phyloP scores from a whole-genome alignment of 2,329 filamentous ascomycete species.

The Passalora sequoiae region DNA sequence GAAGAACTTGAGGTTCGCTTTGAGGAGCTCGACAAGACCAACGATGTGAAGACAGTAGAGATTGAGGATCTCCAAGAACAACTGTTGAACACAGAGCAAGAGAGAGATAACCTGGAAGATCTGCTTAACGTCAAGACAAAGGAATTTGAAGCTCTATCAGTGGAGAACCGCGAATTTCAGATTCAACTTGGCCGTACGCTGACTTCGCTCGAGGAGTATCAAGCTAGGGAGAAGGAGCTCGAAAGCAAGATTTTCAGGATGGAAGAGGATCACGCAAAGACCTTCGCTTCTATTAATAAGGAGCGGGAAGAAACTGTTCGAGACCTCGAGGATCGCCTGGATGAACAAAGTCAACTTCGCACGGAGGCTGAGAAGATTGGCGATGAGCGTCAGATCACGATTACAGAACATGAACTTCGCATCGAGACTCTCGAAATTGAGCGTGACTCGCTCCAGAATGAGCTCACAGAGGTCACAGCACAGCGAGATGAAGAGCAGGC shows the following conservation, averaged over 20 bases:
- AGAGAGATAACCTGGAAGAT: slow-evolving; percentile 24
- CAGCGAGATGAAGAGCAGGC: slow-evolving; percentile 34
- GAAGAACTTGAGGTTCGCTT: slow-evolving; percentile 36
- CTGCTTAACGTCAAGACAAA: slow-evolving; percentile 24
- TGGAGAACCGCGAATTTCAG: slow-evolving; percentile 34
- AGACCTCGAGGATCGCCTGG: slow-evolving; percentile 36
- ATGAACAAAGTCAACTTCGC: slow-evolving; percentile 35
- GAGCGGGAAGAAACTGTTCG: slow-evolving; percentile 36
- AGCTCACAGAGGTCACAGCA: slow-evolving; percentile 33
- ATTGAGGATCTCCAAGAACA: slow-evolving; percentile 37
- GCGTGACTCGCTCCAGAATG: slow-evolving; percentile 31
- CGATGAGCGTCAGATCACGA: slow-evolving; percentile 36
- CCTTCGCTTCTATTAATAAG: slow-evolving; percentile 37
- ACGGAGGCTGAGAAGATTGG: slow-evolving; percentile 37
- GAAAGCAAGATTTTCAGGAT: slow-evolving; percentile 36
- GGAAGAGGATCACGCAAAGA: slow-evolving; percentile 37
- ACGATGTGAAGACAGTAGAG: slow-evolving; percentile 36
- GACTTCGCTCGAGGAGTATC: slow-evolving; percentile 37
- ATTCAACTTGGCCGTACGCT: slow-evolving; percentile 35
- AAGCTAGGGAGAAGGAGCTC: slow-evolving; percentile 36
- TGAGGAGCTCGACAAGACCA: slow-evolving; percentile 35
- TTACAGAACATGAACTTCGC: slow-evolving; percentile 37
- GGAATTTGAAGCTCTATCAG: slow-evolving; percentile 21
- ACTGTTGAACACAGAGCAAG: slow-evolving; percentile 31
- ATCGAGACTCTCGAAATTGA: slow-evolving; percentile 36